Evolutionary conservation across 768 basidiomycete species (phyloP), one percentile per base, ranked within the genome.

Genomic region (Xerocomus brunneocitrinus): DNA sequence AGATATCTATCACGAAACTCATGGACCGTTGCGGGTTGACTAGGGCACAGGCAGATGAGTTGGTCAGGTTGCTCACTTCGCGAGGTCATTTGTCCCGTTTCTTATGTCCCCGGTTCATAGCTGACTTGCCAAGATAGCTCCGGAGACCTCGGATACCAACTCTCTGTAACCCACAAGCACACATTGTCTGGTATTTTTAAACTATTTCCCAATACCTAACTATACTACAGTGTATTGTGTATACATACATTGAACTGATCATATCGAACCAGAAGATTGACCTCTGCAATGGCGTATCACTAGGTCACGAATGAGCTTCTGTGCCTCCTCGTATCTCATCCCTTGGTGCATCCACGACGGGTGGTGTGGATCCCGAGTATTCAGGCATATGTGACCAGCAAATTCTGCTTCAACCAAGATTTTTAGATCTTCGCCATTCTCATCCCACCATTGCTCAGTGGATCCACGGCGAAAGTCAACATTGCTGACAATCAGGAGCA

Each of bases 331-430:
- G 35, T 64, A 63, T 13, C 9, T 49, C n/a, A 43, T 9, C n/a
- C 50, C 40, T 40, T 60, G 57, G 13, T 53, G 51, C 22, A 42
- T 49, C 62, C 62, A 63, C 4, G 63, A 65, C 3, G 63, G 51
- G 31, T 65, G 62, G 24, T 28, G 22, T 14, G 49, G 3, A 8
- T 38, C 47, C 54, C 53, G 54, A 14, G 64, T 54, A 27, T 57
- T 59, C 47, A 63, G 25, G 25, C 61, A 60, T 24, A 57, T 41
- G 39, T 62, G 53, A 35, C 53, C 63, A 39, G 53, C n/a, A 46
- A 65, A 60, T n/a, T 42, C 52, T n/a, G 52, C 55, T 44, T 43
- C 55, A 31, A 38, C 52, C 9, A 27, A 27, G 9, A 24, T 40
- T 31, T 14, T 14, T 0, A 64, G 41, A 39, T 48, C 46, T 24